Evolutionary conservation across 345 rosid species (phyloP).

Genomic region (Eucalyptus cloeziana): DNA sequence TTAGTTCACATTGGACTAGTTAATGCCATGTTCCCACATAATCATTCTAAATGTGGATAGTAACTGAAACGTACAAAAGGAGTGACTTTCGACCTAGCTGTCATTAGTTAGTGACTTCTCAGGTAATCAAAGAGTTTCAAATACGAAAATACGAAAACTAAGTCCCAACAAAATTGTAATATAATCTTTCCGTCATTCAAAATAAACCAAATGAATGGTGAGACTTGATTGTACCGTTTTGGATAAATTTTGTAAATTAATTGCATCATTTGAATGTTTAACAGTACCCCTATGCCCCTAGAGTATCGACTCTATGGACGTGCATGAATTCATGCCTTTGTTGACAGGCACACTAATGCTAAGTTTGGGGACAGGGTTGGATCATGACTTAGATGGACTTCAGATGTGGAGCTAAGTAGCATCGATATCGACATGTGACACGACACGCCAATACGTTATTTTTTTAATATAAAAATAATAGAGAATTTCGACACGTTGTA

Average conservation of each 20-base stretch:
- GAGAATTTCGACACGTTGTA: no score
- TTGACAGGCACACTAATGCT: neutral
- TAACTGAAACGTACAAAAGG: neutral
- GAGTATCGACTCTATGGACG: neutral
- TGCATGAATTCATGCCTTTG: neutral
- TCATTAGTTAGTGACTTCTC: neutral
- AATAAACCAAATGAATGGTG: neutral
- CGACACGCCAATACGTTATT: accelerated
- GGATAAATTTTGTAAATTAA: neutral
- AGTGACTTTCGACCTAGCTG: neutral
- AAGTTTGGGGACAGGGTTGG: neutral
- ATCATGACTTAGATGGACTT: neutral
- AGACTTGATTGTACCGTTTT: neutral
- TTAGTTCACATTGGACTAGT: neutral
- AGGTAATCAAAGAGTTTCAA: neutral
- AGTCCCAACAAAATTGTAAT: neutral
- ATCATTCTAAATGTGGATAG: neutral
- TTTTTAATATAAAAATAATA: no score
- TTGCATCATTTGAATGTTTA: neutral
- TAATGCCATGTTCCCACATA: neutral
- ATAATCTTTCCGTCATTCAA: neutral
- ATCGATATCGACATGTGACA: accelerated
- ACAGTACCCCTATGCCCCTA: neutral
- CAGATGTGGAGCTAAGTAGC: neutral
- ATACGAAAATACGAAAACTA: neutral